These are phyloP conservation scores for Boletus coccyginus DNA, from an alignment of 768 basidiomycete species.

Conservation along the genomic window DNA sequence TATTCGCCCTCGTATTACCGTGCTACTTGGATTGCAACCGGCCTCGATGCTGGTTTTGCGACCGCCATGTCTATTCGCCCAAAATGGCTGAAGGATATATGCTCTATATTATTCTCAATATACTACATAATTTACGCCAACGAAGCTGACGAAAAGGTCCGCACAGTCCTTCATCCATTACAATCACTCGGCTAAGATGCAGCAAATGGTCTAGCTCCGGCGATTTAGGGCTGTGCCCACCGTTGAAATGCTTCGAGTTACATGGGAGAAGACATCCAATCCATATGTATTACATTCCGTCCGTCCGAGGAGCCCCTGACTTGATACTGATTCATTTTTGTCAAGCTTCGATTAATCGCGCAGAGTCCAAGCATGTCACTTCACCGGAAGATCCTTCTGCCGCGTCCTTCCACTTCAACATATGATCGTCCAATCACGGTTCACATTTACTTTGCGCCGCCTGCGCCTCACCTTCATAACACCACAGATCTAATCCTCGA, in stretches of 20 bases:
- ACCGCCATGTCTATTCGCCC: conserved; percentile 92
- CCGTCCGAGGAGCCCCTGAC: conserved; percentile 9
- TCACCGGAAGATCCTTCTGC: conserved; percentile 74
- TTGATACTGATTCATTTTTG: conserved; percentile 5
- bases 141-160: conserved; percentile 96
- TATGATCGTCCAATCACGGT: conserved; percentile 82
- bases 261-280: conserved; percentile 97
- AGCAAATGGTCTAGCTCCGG: conserved; percentile 58
- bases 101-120: conserved; percentile 76
- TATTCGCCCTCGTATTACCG: conserved; percentile 93
- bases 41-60: conserved; percentile 96
- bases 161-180: conserved; percentile 12
- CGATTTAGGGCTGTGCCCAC: conserved; percentile 91
- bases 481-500: conserved; percentile 86
- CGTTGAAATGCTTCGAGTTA: conserved; percentile 91
- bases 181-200: neutral
- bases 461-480: conserved; percentile 57
- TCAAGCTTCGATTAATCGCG: conserved; percentile 60
- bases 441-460: conserved; percentile 77
- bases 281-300: conserved; percentile 63
- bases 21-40: conserved; percentile 92
- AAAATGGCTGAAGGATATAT: conserved; percentile 87
- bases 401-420: conserved; percentile 72
- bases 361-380: conserved; percentile 60
- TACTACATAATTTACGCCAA: conserved; percentile 91